A percentile compares a stretch with the other conserved stretches of the same genome.
Conservation (phyloP, 768 basidiomycete genomes). For the Dendrothele bispora region DNA sequence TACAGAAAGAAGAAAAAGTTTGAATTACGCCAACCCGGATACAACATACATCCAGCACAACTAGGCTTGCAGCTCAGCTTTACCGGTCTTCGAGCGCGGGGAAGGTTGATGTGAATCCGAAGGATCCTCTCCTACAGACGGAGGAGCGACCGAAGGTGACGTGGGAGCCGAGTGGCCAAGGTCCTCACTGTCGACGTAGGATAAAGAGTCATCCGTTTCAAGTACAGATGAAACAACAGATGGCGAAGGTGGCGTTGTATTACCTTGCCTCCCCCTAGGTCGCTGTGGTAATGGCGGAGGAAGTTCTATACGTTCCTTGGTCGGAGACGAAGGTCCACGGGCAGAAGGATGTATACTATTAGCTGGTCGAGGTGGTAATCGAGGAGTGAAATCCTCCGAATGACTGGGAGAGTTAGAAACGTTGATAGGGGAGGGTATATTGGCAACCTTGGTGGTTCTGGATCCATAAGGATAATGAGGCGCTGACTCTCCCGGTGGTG, state of each 20-base stretch:
- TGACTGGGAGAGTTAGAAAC: conserved; percentile 22
- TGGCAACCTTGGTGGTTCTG: conserved; percentile 64
- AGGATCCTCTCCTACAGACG: conserved; percentile 3
- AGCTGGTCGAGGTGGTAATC: conserved; percentile 64
- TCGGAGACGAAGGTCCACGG: conserved; percentile 53
- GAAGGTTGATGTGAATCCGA: too few relatives aligned
- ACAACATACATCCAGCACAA: too few relatives aligned
- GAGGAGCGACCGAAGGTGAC: background rate
- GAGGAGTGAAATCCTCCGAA: conserved; percentile 72
- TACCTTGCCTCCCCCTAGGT: conserved; percentile 24
- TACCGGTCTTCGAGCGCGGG: too few relatives aligned
- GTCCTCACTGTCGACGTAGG: conserved; percentile 7
- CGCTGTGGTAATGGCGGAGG: conserved; percentile 21
- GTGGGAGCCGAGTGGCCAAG: conserved; percentile 2
- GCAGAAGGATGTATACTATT: conserved; percentile 80
- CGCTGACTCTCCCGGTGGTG: conserved; percentile 63
- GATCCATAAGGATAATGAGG: conserved; percentile 67
- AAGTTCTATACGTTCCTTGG: conserved; percentile 34
- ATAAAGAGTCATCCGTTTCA: conserved; percentile 20
- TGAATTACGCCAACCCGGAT: too few relatives aligned
- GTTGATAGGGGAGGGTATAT: conserved; percentile 36
- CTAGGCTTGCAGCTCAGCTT: too few relatives aligned
- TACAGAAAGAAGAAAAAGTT: too few relatives aligned
- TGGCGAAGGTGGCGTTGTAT: conserved; percentile 24
- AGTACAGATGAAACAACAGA: conserved; percentile 22